phyloP scores from a whole-genome alignment of 306 rosid genomes.

The Gastrolobium villosum region DNA sequence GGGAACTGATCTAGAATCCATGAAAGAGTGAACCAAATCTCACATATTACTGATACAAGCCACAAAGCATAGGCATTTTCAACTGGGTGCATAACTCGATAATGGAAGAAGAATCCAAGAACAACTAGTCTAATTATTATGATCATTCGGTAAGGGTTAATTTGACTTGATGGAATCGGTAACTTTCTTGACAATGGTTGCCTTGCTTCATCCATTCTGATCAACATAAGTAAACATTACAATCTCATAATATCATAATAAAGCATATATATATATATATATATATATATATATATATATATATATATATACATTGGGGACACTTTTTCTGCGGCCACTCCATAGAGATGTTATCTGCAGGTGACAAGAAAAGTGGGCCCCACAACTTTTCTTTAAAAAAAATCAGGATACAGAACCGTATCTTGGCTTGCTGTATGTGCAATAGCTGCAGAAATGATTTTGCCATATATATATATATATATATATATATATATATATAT shows the following conservation, averaged over 20 bases:
- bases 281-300: not conserved
- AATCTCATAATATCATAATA: not conserved
- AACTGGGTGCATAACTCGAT: slow-evolving; percentile 67
- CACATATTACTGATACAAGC: slow-evolving; percentile 74
- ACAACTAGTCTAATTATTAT: slow-evolving; percentile 70
- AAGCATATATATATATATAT: not conserved
- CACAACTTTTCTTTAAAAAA: too few species aligned
- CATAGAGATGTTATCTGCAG: too few species aligned
- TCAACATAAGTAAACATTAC: slow-evolving; percentile 22
- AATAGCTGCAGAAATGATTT: too few species aligned
- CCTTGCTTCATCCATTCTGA: slow-evolving; percentile 77
- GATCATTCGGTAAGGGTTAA: slow-evolving; percentile 72
- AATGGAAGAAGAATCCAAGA: slow-evolving; percentile 76
- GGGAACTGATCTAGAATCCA: slow-evolving; percentile 82
- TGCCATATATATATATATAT: too few species aligned
- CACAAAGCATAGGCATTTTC: slow-evolving; percentile 70
- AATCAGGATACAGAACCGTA: too few species aligned
- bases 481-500: too few species aligned
- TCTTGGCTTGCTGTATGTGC: too few species aligned
- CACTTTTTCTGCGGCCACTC: too few species aligned
- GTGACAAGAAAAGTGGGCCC: too few species aligned
- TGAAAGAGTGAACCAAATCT: slow-evolving; percentile 75
- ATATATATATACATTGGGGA: too few species aligned
- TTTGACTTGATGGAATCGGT: slow-evolving; percentile 63
- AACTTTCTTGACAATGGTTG: slow-evolving; percentile 76